A percentile compares a stretch with the other conserved stretches of the same genome.
phyloP scores from a whole-genome alignment of 2,329 filamentous ascomycete species.

The Fonsecaea pedrosoi region DNA sequence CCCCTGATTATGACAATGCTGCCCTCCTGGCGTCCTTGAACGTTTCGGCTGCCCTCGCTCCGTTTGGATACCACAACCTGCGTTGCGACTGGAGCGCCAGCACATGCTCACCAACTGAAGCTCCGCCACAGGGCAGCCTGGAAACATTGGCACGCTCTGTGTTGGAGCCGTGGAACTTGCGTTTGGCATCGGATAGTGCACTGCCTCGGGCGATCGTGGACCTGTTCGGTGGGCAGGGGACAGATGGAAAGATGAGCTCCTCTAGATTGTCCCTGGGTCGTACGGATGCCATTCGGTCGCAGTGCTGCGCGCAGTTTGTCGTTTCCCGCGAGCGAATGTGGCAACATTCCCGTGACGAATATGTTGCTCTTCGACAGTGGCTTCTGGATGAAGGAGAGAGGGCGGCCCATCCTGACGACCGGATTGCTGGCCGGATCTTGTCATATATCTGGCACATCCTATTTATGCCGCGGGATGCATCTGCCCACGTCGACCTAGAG shows the following conservation, averaged over 20 bases:
- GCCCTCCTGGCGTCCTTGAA: constrained; percentile 50
- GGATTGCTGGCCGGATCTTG: constrained; percentile 54
- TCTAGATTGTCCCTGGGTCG: constrained; percentile 46
- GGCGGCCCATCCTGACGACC: constrained; percentile 52
- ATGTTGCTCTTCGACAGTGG: constrained; percentile 62
- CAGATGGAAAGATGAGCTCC: constrained; percentile 26
- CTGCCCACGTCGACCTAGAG: constrained; percentile 44
- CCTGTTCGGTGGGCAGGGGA: constrained; percentile 50
- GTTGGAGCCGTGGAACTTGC: constrained; percentile 53
- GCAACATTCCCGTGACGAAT: constrained; percentile 58
- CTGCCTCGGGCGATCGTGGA: constrained; percentile 46
- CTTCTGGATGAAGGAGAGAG: constrained; percentile 51
- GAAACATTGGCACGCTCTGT: constrained; percentile 49
- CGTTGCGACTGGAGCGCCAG: constrained; percentile 59
- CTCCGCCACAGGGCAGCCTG: constrained; percentile 51
- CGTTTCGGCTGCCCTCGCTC: constrained; percentile 48
- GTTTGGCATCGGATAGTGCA: constrained; percentile 49
- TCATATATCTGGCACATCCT: constrained; percentile 60
- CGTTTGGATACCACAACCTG: constrained; percentile 56
- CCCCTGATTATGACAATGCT: constrained; percentile 54
- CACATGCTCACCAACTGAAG: constrained; percentile 45
- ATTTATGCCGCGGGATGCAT: constrained; percentile 46
- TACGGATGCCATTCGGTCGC: constrained; percentile 53
- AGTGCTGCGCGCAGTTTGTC: constrained; percentile 65
- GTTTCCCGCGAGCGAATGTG: constrained; percentile 57